phyloP scores from a whole-genome alignment of 2,329 filamentous ascomycete genomes.

The Alternaria conjuncta region DNA sequence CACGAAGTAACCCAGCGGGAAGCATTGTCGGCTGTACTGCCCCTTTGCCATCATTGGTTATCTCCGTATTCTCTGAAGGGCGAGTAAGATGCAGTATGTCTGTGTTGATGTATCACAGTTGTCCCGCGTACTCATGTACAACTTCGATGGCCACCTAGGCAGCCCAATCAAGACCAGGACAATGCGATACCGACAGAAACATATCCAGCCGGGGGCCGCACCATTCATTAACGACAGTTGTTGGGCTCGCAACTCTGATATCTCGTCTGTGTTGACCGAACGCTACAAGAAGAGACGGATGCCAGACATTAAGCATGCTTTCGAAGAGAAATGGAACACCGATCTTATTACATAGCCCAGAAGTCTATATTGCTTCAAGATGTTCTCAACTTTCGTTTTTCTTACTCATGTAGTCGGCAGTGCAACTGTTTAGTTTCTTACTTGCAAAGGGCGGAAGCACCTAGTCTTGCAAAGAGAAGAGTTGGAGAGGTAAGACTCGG shows the following conservation, averaged over 20 bases:
- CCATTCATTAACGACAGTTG: not conserved
- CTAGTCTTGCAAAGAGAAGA: not conserved
- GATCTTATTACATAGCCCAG: not conserved
- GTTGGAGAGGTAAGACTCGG: not conserved
- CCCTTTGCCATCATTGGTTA: not conserved
- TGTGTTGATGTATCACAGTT: not conserved
- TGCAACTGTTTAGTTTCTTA: not conserved
- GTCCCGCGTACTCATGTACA: not conserved
- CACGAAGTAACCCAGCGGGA: not conserved
- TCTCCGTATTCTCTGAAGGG: not conserved
- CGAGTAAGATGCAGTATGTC: not conserved
- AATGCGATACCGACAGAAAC: not conserved
- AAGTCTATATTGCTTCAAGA: not conserved
- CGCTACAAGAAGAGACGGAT: not conserved
- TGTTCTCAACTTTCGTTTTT: not conserved
- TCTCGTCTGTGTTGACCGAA: too few species aligned
- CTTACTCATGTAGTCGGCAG: rapidly evolving
- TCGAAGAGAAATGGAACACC: not conserved
- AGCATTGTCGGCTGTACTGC: not conserved
- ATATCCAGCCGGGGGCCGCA: not conserved
- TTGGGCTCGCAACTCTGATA: too few species aligned
- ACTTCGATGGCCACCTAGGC: not conserved
- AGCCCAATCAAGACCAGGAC: not conserved
- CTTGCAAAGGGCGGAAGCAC: not conserved
- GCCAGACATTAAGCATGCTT: not conserved